Evolutionary conservation across 2,329 filamentous ascomycete genomes (phyloP).

Genomic region (Lachnellula cervina): DNA sequence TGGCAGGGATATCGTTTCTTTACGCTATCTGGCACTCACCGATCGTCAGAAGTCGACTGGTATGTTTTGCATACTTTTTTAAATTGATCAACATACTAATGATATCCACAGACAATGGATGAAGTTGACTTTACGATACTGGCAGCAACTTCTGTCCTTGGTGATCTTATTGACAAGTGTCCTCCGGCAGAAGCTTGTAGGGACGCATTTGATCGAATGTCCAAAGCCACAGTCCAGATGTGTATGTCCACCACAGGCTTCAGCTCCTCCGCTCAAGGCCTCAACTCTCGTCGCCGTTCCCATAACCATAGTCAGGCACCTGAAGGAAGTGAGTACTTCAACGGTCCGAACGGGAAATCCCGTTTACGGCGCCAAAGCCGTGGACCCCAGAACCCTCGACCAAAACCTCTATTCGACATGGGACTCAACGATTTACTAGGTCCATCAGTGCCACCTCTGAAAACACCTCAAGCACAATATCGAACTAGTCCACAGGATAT

Average conservation of each 20-base stretch:
- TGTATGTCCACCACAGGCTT: constrained; percentile 66
- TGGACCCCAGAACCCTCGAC: constrained; percentile 12
- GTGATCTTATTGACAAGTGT: constrained; percentile 89
- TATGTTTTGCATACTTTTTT: constrained; percentile 43
- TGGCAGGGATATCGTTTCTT: constrained; percentile 92
- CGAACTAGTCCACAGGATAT: constrained; percentile 2
- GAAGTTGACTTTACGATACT: constrained; percentile 97
- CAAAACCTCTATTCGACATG: constrained; percentile 31
- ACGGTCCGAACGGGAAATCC: constrained; percentile 3
- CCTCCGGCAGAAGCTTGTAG: constrained; percentile 91
- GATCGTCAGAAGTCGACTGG: constrained; percentile 77
- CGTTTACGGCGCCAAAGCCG: constrained; percentile 14
- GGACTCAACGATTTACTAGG: constrained; percentile 29
- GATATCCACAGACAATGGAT: constrained; percentile 63
- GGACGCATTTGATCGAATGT: constrained; percentile 91
- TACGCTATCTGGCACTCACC: constrained; percentile 98
- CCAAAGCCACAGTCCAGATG: constrained; percentile 94
- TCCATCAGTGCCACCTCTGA: constrained; percentile 4
- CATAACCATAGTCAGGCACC: not conserved
- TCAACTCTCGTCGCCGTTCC: constrained; percentile 20
- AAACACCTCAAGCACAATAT: not conserved
- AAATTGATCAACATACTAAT: constrained; percentile 4
- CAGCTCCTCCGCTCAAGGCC: constrained; percentile 23
- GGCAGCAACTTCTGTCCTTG: constrained; percentile 86
- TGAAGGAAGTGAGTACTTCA: constrained; percentile 17